Percentiles rank a stretch among this genome's conserved stretches.
Conservation (phyloP, 2,329 filamentous ascomycete genomes). For the Sphaerulina musiva region DNA sequence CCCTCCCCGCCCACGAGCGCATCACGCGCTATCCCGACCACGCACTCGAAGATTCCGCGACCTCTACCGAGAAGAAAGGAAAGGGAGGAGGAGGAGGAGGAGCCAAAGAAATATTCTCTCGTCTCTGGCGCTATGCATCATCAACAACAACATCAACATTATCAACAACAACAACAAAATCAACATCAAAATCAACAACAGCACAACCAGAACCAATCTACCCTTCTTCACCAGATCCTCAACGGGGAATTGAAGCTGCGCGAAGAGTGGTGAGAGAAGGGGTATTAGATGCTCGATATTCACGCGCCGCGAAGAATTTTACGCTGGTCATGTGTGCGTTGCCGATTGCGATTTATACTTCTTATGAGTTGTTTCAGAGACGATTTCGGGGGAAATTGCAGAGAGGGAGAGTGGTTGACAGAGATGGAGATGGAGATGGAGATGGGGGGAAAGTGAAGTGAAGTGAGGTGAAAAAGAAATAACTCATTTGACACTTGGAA, state of each 20-base stretch:
- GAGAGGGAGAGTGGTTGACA: too few relatives aligned
- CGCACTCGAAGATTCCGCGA: too few relatives aligned
- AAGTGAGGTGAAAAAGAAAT: too few relatives aligned
- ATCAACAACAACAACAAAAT: too few relatives aligned
- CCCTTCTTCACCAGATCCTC: conserved; percentile 11
- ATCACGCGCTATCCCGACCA: conserved; percentile 3
- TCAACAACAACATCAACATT: neutral
- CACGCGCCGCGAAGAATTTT: conserved; percentile 18
- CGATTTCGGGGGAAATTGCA: conserved; percentile 27
- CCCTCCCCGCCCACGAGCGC: conserved; percentile 3
- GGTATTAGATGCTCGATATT: conserved; percentile 27
- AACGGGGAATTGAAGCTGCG: conserved; percentile 23
- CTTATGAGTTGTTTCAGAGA: conserved; percentile 28
- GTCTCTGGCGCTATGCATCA: conserved; percentile 7
- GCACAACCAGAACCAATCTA: neutral
- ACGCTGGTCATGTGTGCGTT: conserved; percentile 24
- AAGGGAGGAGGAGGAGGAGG: too few relatives aligned
- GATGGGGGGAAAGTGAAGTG: too few relatives aligned
- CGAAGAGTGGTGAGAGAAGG: conserved; percentile 22
- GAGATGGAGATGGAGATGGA: too few relatives aligned
- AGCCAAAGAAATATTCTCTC: conserved; percentile 6
- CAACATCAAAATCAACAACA: too few relatives aligned
- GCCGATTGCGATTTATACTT: conserved; percentile 26
- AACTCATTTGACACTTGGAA: too few relatives aligned
- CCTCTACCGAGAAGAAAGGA: too few relatives aligned